Evolutionary conservation across 495 filamentous ascomycete genomes (phyloP), one percentile per base, ranked within the genome.

Genomic region (Penicillium angulare): DNA sequence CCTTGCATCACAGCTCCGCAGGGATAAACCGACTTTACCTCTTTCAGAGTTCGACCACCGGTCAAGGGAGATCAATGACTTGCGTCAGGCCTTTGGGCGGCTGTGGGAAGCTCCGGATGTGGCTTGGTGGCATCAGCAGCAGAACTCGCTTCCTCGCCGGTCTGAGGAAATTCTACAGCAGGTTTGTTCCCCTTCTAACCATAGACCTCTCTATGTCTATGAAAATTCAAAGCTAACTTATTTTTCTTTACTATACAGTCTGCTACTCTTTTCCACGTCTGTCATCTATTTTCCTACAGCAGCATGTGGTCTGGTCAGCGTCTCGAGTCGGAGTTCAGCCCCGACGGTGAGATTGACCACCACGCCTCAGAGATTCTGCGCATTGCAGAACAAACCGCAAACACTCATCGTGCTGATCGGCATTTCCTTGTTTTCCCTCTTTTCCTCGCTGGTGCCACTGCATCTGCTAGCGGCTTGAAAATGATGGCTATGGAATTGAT

Each of bases 341-440:
- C 65, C 9, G 64, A 75, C 18, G 57, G 67, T 20, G 67, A 76
- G 31, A 71, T 79, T 22, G 61, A 70, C 15, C 64, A 72, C 34
- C 79, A 75, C 20, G 65, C 64, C 10, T 48, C 59, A 10, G 66
- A 68, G 26, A 79, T 84, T 46, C 51, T 83, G 6, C 72, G 69
- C 13, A 56, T 76, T 12, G 73, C 72, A 5, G 69, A 72, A 31
- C 50, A 51, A 15, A 63, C 59, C 9, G 56, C 59, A 8, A 50
- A 53, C 32, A 60, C 59, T 21, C 59, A 56, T 7, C 62, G 62
- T 3, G 62, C 62, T 16, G 74, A 78, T 36, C 73, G 66, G 6
- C 70, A 73, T 16, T 78, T 79, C 47, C 51, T 79, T 26, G 67
- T 79, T 0, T 83, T 85, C 57, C 80, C 81, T 0, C 57, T 84